Base-by-base conservation (phyloP, 2,329 filamentous ascomycete genomes). In the Passalora sequoiae region DNA sequence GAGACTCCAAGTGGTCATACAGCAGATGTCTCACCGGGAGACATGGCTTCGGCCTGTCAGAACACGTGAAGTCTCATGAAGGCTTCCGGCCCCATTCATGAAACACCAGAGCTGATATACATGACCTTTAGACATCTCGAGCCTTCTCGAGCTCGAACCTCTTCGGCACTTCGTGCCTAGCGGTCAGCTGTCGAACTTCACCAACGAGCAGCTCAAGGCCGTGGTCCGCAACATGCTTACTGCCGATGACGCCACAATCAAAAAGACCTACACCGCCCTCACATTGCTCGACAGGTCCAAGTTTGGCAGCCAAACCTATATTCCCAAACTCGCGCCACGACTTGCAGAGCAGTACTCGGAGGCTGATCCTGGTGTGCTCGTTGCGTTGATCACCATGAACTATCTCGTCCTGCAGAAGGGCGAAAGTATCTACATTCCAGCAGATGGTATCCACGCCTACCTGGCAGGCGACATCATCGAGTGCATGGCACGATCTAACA, bases 401-500 rank as follows among this genome's bases (percentile, higher is more conserved):
- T 89, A 77, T 57, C 60, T 89, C 39, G 69, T 75, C 1, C 73
- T 89, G 6, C 66, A 77, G 15, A 72, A 81, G 0, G 83, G 84
- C 12, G 77, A 86, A 75, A 39, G 78, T 6, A 73, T 88, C 39
- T 86, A 77, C 60, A 82, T 88, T 12, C 83, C 83, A 0, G 81
- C 82, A 1, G 83, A 87, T 51, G 83, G 81, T 4, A 84, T 86
- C 41, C 83, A 88, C 58, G 83, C 83, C 0, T 88, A 86, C 58
- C 69, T 88, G 0, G 74, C 75, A 3, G 84, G 84, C 3, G 79
- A 87, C 59, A 86, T 88, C 39, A 78, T 88, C 54, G 84, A 88
- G 63, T 87, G 83, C 65, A 88, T 88, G 84, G 84, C 84, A 1
- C 75, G 83, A 6, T 80, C 75, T 15, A 81, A 88, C 67, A 86